phyloP scores from a whole-genome alignment of 208 protist species.

The Leishmania tropica region DNA sequence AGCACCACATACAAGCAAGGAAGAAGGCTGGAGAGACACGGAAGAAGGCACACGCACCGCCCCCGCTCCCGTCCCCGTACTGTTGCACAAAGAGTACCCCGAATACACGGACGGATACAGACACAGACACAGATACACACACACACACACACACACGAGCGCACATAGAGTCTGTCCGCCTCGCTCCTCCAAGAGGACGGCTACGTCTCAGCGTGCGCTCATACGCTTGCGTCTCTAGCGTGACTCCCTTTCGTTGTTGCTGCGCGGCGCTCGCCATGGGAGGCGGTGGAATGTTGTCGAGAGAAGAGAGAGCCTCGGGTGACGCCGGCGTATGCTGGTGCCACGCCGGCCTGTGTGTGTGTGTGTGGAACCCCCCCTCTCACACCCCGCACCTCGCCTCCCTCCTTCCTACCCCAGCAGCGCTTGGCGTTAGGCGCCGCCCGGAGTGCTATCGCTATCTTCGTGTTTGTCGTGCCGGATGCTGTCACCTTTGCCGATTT shows the following conservation, averaged over 20 bases:
- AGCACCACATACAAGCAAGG: background rate
- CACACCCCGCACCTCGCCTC: background rate
- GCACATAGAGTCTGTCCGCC: background rate
- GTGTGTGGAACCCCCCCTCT: background rate
- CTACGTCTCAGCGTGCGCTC: background rate
- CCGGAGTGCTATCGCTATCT: background rate
- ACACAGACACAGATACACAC: background rate
- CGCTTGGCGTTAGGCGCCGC: background rate
- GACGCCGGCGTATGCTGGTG: background rate
- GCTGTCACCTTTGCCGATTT: background rate
- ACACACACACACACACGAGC: background rate
- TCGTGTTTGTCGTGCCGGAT: background rate
- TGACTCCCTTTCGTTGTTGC: background rate
- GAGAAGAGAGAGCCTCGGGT: background rate
- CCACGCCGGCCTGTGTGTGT: background rate
- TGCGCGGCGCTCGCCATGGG: no score
- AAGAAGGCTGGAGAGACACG: background rate
- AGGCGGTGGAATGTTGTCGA: background rate
- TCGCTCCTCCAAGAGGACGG: background rate
- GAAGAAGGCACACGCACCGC: background rate
- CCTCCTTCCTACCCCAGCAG: constrained; percentile 12
- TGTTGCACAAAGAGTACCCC: background rate
- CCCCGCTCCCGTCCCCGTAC: background rate
- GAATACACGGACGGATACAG: background rate
- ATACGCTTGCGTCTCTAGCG: background rate